Percentiles rank a stretch among this genome's conserved stretches.
Evolutionary conservation across 2,329 filamentous ascomycete genomes (phyloP).

Genomic region (Phoma sp.): DNA sequence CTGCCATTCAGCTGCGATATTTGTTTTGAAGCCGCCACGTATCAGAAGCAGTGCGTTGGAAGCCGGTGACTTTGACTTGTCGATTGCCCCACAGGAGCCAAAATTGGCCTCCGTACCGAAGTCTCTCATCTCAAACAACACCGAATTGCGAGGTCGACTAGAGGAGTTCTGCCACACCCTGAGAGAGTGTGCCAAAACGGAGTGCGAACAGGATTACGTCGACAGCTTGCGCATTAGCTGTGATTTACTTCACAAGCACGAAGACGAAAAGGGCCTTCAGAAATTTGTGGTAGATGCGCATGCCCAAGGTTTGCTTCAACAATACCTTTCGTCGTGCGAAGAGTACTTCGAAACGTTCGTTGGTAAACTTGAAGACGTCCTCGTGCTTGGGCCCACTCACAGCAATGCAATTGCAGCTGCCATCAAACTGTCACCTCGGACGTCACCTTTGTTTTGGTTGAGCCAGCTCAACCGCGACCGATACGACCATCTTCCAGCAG

Average conservation of each 20-base stretch:
- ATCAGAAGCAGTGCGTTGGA: neutral
- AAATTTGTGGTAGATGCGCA: neutral
- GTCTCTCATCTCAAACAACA: neutral
- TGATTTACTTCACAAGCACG: slow-evolving; percentile 17
- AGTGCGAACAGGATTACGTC: slow-evolving; percentile 33
- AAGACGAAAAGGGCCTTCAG: neutral
- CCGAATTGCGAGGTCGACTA: slow-evolving; percentile 7
- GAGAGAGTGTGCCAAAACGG: slow-evolving; percentile 14
- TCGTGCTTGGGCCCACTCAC: neutral
- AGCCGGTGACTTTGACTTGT: too few relatives aligned
- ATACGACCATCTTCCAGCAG: slow-evolving; percentile 21
- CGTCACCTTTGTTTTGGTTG: slow-evolving; percentile 36
- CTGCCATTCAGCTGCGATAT: slow-evolving; percentile 12
- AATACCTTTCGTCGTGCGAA: slow-evolving; percentile 23
- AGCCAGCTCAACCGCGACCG: slow-evolving; percentile 28
- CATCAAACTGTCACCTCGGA: slow-evolving; percentile 24
- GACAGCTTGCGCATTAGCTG: slow-evolving; percentile 26
- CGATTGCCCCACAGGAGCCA: neutral
- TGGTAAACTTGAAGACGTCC: slow-evolving; percentile 1
- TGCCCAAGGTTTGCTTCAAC: slow-evolving; percentile 3
- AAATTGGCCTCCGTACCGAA: neutral
- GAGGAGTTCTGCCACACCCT: slow-evolving; percentile 22
- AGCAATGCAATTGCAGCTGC: slow-evolving; percentile 5
- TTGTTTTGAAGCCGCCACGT: neutral
- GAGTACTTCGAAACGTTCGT: slow-evolving; percentile 17